A percentile compares a stretch with the other conserved stretches of the same genome.
Conservation (phyloP, 2,329 filamentous ascomycete genomes). For the Beauveria australis region DNA sequence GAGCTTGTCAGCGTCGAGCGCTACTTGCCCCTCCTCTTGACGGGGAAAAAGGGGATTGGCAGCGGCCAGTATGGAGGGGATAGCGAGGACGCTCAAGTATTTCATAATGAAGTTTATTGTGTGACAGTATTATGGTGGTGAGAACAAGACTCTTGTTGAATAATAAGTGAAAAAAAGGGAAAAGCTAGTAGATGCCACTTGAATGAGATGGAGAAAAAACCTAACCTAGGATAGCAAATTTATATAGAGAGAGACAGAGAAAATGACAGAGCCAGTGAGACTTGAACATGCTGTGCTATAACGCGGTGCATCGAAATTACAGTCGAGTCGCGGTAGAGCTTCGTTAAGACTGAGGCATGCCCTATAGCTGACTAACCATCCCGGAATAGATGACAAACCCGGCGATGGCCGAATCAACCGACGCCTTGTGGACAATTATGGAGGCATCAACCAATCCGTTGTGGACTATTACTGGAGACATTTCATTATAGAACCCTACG, state of each 20-base stretch:
- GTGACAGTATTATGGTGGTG: neutral
- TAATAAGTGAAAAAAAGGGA: neutral
- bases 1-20: neutral
- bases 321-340: neutral
- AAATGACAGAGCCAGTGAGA: neutral
- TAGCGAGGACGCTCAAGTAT: neutral
- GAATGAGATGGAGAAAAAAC: neutral
- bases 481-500: neutral
- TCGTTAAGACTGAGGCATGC: neutral
- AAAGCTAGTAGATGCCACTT: neutral
- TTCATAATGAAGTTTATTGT: neutral
- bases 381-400: neutral
- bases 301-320: neutral
- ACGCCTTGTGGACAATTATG: neutral
- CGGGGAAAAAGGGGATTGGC: neutral
- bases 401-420: neutral
- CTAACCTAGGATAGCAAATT: neutral
- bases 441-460: neutral
- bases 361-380: neutral
- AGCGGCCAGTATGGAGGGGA: neutral
- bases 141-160: neutral
- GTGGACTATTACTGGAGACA: neutral
- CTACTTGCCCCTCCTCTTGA: neutral
- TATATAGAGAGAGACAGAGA: neutral
- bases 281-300: neutral